Evolutionary conservation across 139 green algal species (phyloP).

Genomic region (Picochlorum sp.): DNA sequence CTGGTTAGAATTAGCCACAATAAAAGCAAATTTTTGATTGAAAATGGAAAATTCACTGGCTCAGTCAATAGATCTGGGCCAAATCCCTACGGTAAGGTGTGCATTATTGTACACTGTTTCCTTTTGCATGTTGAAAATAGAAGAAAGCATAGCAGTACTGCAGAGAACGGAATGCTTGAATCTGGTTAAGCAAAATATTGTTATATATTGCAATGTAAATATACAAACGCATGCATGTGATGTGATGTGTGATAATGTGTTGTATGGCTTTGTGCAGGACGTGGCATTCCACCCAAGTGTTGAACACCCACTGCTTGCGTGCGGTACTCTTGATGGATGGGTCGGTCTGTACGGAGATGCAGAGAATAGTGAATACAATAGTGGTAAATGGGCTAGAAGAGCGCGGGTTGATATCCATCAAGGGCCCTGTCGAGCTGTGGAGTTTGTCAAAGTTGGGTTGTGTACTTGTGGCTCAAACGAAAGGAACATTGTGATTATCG

Average conservation of each 20-base stretch:
- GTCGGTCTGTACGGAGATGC: conserved; percentile 25
- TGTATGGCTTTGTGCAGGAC: conserved; percentile 11
- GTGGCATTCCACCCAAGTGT: conserved; percentile 24
- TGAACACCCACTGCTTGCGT: conserved; percentile 28
- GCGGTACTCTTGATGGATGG: conserved; percentile 39
- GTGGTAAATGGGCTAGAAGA: neutral
- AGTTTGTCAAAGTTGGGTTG: conserved; percentile 30
- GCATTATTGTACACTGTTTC: neutral
- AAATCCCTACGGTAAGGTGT: conserved; percentile 35
- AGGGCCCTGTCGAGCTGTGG: neutral
- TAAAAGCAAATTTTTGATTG: neutral
- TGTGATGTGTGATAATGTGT: neutral
- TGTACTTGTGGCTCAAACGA: conserved; percentile 20
- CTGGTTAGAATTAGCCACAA: neutral
- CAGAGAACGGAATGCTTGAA: too few relatives aligned
- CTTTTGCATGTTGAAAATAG: too few relatives aligned
- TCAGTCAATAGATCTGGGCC: conserved; percentile 18
- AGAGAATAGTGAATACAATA: too few relatives aligned
- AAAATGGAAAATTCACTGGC: conserved; percentile 12
- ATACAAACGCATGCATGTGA: neutral
- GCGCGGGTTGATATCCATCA: neutral
- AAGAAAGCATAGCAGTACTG: too few relatives aligned
- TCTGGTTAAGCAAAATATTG: too few relatives aligned
- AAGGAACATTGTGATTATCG: conserved; percentile 24
- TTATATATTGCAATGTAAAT: neutral